Evolutionary conservation across 345 rosid species (phyloP).

Genomic region (Geranium brycei): DNA sequence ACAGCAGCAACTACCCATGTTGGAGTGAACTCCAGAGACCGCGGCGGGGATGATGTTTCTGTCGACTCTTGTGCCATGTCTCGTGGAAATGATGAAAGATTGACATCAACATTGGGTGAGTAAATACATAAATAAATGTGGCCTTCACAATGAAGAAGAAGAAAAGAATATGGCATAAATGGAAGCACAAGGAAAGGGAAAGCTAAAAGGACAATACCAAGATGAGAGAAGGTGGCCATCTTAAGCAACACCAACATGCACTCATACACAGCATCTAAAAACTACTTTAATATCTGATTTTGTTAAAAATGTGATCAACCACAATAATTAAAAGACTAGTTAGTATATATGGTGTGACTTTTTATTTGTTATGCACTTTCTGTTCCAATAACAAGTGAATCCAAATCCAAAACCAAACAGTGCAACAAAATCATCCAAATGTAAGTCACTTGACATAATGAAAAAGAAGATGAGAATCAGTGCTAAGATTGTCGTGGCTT

Average conservation of each 20-base stretch:
- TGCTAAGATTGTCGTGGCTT: conserved; percentile 38
- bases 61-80: background rate
- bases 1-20: conserved; percentile 79
- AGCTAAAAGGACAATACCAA: background rate
- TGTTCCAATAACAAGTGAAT: too few species aligned
- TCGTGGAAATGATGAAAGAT: too few species aligned
- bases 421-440: conserved; percentile 22
- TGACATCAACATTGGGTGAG: too few species aligned
- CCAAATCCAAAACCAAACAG: conserved; percentile 7
- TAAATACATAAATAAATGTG: too few species aligned
- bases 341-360: too few species aligned
- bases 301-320: too few species aligned
- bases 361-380: too few species aligned
- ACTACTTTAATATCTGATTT: too few species aligned
- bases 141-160: background rate
- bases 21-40: conserved; percentile 55
- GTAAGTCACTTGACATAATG: too few species aligned
- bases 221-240: background rate
- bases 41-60: background rate
- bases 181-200: background rate
- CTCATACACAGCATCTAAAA: background rate
- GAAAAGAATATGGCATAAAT: background rate
- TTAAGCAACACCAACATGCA: background rate
- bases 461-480: too few species aligned
- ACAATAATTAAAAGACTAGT: too few species aligned